Percentiles rank a stretch among this genome's conserved stretches.
Conservation (phyloP, 176 grass and related monocot species). For the Lolium multiflorum region DNA sequence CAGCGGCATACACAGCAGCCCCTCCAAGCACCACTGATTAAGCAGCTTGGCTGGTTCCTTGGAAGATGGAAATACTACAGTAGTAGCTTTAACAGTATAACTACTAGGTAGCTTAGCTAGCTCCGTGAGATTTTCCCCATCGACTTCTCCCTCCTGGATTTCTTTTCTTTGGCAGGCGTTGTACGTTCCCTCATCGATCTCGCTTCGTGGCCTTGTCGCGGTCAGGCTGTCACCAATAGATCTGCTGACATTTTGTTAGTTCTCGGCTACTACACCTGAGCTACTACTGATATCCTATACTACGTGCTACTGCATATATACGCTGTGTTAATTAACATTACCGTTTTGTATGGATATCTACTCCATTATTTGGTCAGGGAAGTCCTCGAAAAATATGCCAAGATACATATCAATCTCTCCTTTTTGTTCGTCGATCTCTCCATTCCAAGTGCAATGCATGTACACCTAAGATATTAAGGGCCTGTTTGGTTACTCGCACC, state of each 20-base stretch:
- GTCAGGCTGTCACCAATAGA: not conserved
- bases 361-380: not conserved
- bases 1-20: slow-evolving; percentile 38
- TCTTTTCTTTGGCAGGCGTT: not conserved
- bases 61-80: not conserved
- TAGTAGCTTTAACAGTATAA: slow-evolving; percentile 11
- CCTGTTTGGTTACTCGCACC: no score
- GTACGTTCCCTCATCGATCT: not conserved
- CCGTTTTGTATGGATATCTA: not conserved
- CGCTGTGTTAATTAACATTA: not conserved
- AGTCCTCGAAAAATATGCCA: no score
- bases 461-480: no score
- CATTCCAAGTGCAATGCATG: no score
- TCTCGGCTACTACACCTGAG: not conserved
- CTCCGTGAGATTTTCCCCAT: not conserved
- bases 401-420: no score
- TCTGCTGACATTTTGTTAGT: slow-evolving; percentile 24
- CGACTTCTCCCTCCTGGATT: not conserved
- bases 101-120: not conserved
- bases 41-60: not conserved
- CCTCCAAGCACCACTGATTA: slow-evolving; percentile 73
- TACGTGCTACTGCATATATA: not conserved
- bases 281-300: not conserved
- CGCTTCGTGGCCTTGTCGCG: not conserved
- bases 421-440: no score